phyloP scores from a whole-genome alignment of 352 stramenopile species.

The Phytophthora constricta region DNA sequence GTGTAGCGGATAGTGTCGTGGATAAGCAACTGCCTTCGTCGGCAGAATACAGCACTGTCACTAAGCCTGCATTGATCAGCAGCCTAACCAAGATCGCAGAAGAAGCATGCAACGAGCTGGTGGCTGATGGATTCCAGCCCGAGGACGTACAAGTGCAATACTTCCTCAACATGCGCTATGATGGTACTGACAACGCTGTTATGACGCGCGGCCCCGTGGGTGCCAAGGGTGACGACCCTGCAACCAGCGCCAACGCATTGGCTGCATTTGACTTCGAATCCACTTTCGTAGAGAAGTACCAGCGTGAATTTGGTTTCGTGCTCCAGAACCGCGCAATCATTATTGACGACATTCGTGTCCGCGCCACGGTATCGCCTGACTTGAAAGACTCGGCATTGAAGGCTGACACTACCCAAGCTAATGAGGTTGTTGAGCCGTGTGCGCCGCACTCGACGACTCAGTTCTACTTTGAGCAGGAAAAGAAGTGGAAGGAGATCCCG shows the following conservation, averaged over 20 bases:
- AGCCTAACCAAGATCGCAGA: conserved; percentile 60
- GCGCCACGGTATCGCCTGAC: conserved; percentile 91
- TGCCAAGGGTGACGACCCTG: conserved; percentile 43
- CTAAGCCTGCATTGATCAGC: conserved; percentile 56
- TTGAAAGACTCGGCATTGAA: conserved; percentile 48
- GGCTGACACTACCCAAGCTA: not conserved
- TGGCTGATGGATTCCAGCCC: conserved; percentile 79
- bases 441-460: conserved; percentile 66
- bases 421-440: conserved; percentile 31
- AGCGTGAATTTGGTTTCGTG: conserved; percentile 98
- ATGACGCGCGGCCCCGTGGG: conserved; percentile 91
- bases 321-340: conserved; percentile 93
- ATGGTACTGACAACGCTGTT: conserved; percentile 98
- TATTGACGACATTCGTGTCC: conserved; percentile 98
- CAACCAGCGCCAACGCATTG: conserved; percentile 36
- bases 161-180: conserved; percentile 98
- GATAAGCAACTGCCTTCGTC: conserved; percentile 95
- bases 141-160: conserved; percentile 94
- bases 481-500: conserved; percentile 83
- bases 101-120: conserved; percentile 74
- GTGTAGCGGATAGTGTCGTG: conserved; percentile 96
- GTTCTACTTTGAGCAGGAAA: conserved; percentile 85
- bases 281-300: conserved; percentile 93
- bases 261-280: conserved; percentile 85
- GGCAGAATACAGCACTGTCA: conserved; percentile 56